Evolutionary conservation across 768 basidiomycete genomes (phyloP).

Genomic region (Xerocomellus amylosporus): DNA sequence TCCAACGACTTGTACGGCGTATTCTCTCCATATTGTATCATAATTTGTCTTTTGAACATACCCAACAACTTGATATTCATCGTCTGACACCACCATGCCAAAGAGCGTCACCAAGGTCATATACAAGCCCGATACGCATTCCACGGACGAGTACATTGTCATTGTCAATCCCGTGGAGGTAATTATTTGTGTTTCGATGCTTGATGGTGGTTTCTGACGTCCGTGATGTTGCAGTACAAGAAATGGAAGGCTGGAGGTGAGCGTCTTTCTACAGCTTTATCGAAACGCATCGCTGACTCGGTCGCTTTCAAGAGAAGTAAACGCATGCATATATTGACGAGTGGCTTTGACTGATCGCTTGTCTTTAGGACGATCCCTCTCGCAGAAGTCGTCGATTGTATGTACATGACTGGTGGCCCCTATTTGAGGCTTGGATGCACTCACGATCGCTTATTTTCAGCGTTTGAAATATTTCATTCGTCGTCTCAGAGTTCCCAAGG

Average conservation of each 20-base stretch:
- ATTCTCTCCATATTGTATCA: constrained; percentile 11
- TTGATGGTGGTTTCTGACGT: constrained; percentile 4
- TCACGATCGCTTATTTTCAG: constrained; percentile 33
- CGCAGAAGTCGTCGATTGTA: constrained; percentile 79
- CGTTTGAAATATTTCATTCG: constrained; percentile 68
- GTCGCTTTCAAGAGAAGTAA: constrained; percentile 61
- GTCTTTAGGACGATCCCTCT: constrained; percentile 60
- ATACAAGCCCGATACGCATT: constrained; percentile 74
- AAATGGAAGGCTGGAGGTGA: constrained; percentile 81
- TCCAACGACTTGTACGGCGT: neutral
- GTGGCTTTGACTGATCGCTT: constrained; percentile 12
- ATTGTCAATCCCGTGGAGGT: constrained; percentile 69
- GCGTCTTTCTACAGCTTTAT: constrained; percentile 15
- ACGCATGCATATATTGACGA: constrained; percentile 6
- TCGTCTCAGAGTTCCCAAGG: constrained; percentile 78
- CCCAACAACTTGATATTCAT: constrained; percentile 5
- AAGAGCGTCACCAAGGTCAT: constrained; percentile 64
- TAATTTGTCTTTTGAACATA: constrained; percentile 13
- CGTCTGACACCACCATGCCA: constrained; percentile 31
- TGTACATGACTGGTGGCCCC: constrained; percentile 24
- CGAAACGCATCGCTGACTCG: constrained; percentile 8
- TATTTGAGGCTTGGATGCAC: neutral
- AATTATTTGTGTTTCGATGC: constrained; percentile 17
- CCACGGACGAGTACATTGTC: constrained; percentile 69
- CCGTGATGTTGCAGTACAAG: constrained; percentile 48